phyloP scores from a whole-genome alignment of 768 basidiomycete genomes.

The Omphalotus guepiniiformis region DNA sequence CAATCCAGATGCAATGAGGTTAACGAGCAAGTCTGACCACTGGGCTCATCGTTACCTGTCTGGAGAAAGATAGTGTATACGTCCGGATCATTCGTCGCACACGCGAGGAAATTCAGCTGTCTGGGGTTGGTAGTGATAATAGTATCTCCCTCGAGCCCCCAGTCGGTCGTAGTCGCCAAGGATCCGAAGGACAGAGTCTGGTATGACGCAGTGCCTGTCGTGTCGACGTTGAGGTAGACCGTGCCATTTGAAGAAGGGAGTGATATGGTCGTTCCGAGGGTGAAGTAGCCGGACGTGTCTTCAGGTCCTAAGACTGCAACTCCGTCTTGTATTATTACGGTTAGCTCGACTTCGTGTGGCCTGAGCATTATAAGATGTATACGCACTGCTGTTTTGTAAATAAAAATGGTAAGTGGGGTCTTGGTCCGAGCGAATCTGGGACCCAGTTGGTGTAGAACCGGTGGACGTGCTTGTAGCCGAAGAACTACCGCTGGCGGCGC shows the following conservation, averaged over 20 bases:
- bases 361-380: not conserved
- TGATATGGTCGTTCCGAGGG: slow-evolving; percentile 42
- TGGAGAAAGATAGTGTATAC: slow-evolving; percentile 48
- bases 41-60: slow-evolving; percentile 44
- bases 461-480: slow-evolving; percentile 25
- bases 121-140: slow-evolving; percentile 50
- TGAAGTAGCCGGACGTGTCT: slow-evolving; percentile 46
- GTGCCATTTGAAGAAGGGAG: slow-evolving; percentile 34
- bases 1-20: slow-evolving; percentile 42
- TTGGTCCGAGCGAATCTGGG: slow-evolving; percentile 49
- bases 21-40: slow-evolving; percentile 31
- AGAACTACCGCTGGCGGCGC: slow-evolving; percentile 12
- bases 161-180: slow-evolving; percentile 46
- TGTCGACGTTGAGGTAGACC: slow-evolving; percentile 44
- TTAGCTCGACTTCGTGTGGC: not conserved
- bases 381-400: slow-evolving; percentile 44
- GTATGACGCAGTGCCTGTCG: slow-evolving; percentile 41
- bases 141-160: slow-evolving; percentile 57
- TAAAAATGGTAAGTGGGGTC: slow-evolving; percentile 56
- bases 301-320: slow-evolving; percentile 49
- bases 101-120: slow-evolving; percentile 53
- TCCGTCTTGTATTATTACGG: slow-evolving; percentile 30
- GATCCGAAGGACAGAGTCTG: slow-evolving; percentile 41
- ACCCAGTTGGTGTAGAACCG: slow-evolving; percentile 35
- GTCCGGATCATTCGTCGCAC: slow-evolving; percentile 35